Evolutionary conservation across 2,329 filamentous ascomycete species (phyloP).

Genomic region (Falciphora oryzae): DNA sequence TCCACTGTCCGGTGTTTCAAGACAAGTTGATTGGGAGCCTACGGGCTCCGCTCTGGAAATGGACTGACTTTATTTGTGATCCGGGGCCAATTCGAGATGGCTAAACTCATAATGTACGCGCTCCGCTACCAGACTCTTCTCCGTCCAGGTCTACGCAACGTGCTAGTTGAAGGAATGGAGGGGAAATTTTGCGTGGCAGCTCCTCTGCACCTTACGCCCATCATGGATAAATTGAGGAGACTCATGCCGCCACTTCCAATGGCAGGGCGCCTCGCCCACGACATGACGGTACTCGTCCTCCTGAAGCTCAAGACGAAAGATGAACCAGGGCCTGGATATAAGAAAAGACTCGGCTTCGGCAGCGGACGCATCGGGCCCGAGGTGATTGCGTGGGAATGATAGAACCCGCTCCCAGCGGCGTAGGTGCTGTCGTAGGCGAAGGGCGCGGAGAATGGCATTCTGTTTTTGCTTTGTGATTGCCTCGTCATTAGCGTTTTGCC

Average conservation of each 20-base stretch:
- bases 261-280: background rate
- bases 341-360: background rate
- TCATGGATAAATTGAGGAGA: too few species aligned
- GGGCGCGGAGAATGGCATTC: background rate
- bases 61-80: too few species aligned
- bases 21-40: too few species aligned
- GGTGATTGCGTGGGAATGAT: background rate
- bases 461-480: background rate
- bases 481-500: background rate
- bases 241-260: background rate
- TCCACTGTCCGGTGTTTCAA: too few species aligned
- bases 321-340: background rate
- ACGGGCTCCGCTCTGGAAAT: too few species aligned
- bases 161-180: too few species aligned
- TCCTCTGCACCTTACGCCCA: too few species aligned
- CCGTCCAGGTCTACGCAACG: too few species aligned
- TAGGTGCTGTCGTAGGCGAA: background rate
- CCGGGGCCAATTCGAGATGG: too few species aligned
- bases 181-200: too few species aligned
- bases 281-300: background rate
- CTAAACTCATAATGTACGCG: too few species aligned
- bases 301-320: background rate
- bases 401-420: background rate
- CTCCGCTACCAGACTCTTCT: too few species aligned
- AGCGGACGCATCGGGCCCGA: background rate